Conservation (phyloP, 2,329 filamentous ascomycete genomes). For the Elsinoe perseae region DNA sequence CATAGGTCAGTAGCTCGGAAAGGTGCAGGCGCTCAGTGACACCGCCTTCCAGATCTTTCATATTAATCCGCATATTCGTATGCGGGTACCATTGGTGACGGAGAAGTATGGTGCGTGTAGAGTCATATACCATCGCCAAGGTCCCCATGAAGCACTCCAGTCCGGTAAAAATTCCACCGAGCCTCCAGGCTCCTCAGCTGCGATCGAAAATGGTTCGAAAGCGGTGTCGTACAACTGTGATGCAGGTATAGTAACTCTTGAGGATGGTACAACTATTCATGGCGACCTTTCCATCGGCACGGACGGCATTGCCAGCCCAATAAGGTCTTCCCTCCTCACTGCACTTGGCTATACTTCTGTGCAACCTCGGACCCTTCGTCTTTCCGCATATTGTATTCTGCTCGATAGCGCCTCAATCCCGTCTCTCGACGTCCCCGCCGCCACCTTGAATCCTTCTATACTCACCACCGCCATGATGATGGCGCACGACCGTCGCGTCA, state of each 20-base stretch:
- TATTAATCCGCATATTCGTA: slow-evolving; percentile 27
- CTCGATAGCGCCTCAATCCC: slow-evolving; percentile 23
- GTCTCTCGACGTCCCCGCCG: slow-evolving; percentile 14
- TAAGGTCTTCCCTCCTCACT: slow-evolving; percentile 24
- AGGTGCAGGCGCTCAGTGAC: slow-evolving; percentile 31
- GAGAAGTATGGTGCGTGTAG: slow-evolving; percentile 34
- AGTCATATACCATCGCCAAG: slow-evolving; percentile 37
- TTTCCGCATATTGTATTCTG: slow-evolving; percentile 36
- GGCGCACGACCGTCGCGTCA: slow-evolving; percentile 30
- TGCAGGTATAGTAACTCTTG: slow-evolving; percentile 28
- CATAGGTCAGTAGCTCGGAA: slow-evolving; percentile 24
- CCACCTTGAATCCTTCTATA: slow-evolving; percentile 31
- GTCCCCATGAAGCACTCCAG: slow-evolving; percentile 32
- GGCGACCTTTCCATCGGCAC: slow-evolving; percentile 30
- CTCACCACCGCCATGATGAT: slow-evolving; percentile 42
- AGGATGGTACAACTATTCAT: slow-evolving; percentile 23
- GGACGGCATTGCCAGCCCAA: slow-evolving; percentile 30
- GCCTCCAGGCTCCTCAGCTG: slow-evolving; percentile 23
- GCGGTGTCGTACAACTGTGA: slow-evolving; percentile 24
- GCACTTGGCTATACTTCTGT: slow-evolving; percentile 14
- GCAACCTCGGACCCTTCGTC: slow-evolving; percentile 30
- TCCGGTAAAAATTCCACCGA: slow-evolving; percentile 23
- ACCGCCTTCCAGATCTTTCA: slow-evolving; percentile 33
- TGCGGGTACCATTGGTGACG: slow-evolving; percentile 28
- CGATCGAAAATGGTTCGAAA: slow-evolving; percentile 24